Base-by-base conservation (phyloP, 2,329 filamentous ascomycete species). In the Lecanicillium sp. region DNA sequence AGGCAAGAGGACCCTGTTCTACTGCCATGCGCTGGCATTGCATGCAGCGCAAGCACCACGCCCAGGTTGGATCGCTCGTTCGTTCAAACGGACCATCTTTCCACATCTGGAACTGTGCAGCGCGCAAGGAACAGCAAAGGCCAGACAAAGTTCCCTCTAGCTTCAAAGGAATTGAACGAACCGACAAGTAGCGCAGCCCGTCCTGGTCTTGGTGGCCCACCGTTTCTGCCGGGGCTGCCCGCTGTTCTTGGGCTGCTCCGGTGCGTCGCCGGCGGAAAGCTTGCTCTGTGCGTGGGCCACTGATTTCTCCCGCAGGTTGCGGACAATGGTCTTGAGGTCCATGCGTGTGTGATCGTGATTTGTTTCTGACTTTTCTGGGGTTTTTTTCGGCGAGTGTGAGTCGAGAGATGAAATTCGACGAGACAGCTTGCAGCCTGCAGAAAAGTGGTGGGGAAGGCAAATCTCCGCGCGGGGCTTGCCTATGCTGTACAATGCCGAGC, bases 131-230 rank as follows among this genome's bases (percentile, higher is more conserved):
- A 14, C 8, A 29, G 27, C 27, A 29, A 8, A 8, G 7, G 27
- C 27, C 27, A 14, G 8, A 14, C 27, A 29, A 29, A 8, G 27
- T 7, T 14, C 14, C n/a, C n/a, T n/a, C n/a, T n/a, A n/a, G n/a
- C n/a, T n/a, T n/a, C n/a, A n/a, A n/a, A n/a, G n/a, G n/a, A n/a
- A n/a, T 40, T 48, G 41, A 48, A 48, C 48, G 36, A 44, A 50
- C 48, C 48, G 40, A 12, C 48, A 50, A 45, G 48, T 50, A 35
- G 42, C 48, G 27, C 48, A 50, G 27, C 48, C 48, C 15, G 48
- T 50, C 21, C 43, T 50, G 29, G 20, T 50, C 48, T 50, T 50
- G 3, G 41, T 42, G 36, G 48, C 48, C 48, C 48, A 50, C 44
- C 44, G 44, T 35, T 48, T 48, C 37, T 48, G 44, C 44, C 44